phyloP scores from a whole-genome alignment of 73 alveolate species.

The Breviolum minutum region DNA sequence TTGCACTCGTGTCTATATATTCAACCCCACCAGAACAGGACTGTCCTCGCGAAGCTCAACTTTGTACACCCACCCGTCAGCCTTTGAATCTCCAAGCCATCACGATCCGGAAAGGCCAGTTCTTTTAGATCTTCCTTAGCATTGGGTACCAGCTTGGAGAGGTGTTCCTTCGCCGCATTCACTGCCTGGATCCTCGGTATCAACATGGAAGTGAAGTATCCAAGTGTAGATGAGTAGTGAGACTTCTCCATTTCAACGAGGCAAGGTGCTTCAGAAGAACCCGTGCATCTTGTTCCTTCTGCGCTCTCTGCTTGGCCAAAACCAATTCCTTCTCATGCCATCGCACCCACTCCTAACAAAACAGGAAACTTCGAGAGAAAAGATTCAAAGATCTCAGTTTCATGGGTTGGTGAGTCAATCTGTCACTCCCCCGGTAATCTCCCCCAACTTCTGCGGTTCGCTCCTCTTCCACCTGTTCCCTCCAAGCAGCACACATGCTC shows the following conservation, averaged over 20 bases:
- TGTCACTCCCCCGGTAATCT: no score
- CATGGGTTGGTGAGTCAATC: not conserved
- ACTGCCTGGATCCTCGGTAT: slow-evolving; percentile 90
- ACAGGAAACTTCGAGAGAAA: not conserved
- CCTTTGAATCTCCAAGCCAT: slow-evolving; percentile 84
- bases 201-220: no score
- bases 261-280: slow-evolving; percentile 76
- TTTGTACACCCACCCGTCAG: not conserved
- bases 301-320: slow-evolving; percentile 61
- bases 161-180: slow-evolving; percentile 56
- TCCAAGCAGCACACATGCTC: slow-evolving; percentile 36
- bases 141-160: slow-evolving; percentile 68
- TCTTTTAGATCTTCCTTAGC: slow-evolving; percentile 63
- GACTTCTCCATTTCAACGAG: not conserved
- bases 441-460: no score
- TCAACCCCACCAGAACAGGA: no score
- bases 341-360: slow-evolving; percentile 70
- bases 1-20: no score
- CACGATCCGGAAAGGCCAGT: slow-evolving; percentile 77
- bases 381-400: no score
- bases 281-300: slow-evolving; percentile 84
- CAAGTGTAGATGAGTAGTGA: not conserved
- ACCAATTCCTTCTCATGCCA: slow-evolving; percentile 87
- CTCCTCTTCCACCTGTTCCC: slow-evolving; percentile 93
- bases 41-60: no score